Conservation (phyloP, 129 eudicot species). For the Mikania micrantha region DNA sequence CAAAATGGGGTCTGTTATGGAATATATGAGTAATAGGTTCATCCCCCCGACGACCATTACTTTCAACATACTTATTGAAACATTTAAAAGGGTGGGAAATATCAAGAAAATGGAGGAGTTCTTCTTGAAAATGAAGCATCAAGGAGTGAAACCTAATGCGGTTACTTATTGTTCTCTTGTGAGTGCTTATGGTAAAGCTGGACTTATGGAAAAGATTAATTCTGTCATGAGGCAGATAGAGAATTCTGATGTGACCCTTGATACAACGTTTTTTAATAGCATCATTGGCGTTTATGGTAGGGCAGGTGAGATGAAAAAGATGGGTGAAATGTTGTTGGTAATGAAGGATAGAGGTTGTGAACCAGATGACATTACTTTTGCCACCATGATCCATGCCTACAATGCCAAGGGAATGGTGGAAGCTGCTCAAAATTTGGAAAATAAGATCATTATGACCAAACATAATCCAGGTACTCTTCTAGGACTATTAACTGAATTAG, state of each 20-base stretch:
- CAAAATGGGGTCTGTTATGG: constrained; percentile 66
- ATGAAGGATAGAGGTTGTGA: constrained; percentile 66
- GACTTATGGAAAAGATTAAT: constrained; percentile 57
- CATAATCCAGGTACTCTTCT: constrained; percentile 28
- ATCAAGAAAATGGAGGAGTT: constrained; percentile 67
- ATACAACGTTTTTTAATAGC: constrained; percentile 77
- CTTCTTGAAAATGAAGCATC: constrained; percentile 80
- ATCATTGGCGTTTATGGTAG: constrained; percentile 61
- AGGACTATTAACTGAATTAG: not conserved
- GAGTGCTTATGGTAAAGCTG: constrained; percentile 68
- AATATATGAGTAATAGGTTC: constrained; percentile 75
- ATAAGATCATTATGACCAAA: constrained; percentile 19
- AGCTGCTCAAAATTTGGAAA: constrained; percentile 59
- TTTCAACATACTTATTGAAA: constrained; percentile 55
- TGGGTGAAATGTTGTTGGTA: constrained; percentile 51
- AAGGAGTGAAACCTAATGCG: constrained; percentile 82
- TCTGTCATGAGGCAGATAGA: constrained; percentile 78
- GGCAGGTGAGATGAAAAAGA: constrained; percentile 56
- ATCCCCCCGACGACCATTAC: constrained; percentile 69
- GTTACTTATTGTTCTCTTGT: constrained; percentile 78
- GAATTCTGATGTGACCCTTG: constrained; percentile 72
- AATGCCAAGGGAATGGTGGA: constrained; percentile 66
- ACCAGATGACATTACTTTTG: constrained; percentile 72
- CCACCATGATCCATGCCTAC: constrained; percentile 65
- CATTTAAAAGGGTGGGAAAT: constrained; percentile 46